Evolutionary conservation across 805 yeast genomes (phyloP).

Genomic region (Peterozyma xylosa): DNA sequence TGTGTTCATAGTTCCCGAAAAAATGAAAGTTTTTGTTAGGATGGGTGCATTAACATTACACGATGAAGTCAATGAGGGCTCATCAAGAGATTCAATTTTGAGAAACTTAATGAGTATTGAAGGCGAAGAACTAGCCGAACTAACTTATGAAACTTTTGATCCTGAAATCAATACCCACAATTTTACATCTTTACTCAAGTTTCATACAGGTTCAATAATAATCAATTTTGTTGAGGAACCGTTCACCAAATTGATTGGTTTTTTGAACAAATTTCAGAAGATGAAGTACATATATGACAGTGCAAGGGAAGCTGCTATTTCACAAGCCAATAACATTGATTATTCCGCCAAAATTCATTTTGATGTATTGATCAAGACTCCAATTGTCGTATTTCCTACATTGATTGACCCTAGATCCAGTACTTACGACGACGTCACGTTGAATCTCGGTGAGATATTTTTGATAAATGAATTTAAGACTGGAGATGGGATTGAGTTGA

Average conservation of each 20-base stretch:
- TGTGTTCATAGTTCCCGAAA: conserved; percentile 66
- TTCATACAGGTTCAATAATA: conserved; percentile 69
- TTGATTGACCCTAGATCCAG: conserved; percentile 31
- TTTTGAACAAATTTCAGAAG: conserved; percentile 63
- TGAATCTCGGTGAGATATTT: conserved; percentile 77
- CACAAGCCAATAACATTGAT: conserved; percentile 61
- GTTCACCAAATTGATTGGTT: conserved; percentile 56
- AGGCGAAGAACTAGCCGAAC: conserved; percentile 71
- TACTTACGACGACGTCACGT: conserved; percentile 53
- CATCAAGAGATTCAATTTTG: conserved; percentile 49
- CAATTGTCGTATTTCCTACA: conserved; percentile 74
- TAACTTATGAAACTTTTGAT: conserved; percentile 78
- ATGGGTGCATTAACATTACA: conserved; percentile 73
- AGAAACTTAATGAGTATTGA: conserved; percentile 71
- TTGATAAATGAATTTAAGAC: conserved; percentile 52
- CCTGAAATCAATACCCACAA: conserved; percentile 36
- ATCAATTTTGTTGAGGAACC: conserved; percentile 81
- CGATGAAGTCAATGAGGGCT: conserved; percentile 67
- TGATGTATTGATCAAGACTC: conserved; percentile 70
- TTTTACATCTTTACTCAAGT: conserved; percentile 49
- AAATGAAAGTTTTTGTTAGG: conserved; percentile 61
- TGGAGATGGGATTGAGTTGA: conserved; percentile 27
- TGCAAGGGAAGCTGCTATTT: conserved; percentile 83
- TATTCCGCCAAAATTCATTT: conserved; percentile 57
- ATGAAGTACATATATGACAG: conserved; percentile 88